phyloP scores from a whole-genome alignment of 2,329 filamentous ascomycete species.

The Fusarium gaditjirri region DNA sequence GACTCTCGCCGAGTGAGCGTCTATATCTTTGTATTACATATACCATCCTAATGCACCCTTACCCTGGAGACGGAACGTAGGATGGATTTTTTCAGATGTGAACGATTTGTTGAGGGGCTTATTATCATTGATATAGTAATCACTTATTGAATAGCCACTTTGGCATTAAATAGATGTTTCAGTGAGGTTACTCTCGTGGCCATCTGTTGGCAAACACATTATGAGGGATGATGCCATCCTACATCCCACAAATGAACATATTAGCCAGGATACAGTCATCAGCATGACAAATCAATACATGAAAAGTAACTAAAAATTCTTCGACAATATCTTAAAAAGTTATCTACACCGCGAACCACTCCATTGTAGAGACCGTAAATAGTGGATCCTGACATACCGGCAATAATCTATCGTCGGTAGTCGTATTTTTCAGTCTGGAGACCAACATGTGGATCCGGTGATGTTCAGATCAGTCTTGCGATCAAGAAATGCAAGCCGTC shows the following conservation, averaged over 20 bases:
- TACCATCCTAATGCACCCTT: not conserved
- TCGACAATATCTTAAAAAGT: not conserved
- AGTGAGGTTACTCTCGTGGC: not conserved
- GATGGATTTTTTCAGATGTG: not conserved
- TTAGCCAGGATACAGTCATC: not conserved
- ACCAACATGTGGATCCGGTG: conserved; percentile 2
- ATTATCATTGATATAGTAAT: not conserved
- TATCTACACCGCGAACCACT: not conserved
- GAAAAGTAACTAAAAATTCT: not conserved
- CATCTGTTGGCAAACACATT: not conserved
- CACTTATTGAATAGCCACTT: not conserved
- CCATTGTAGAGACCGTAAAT: not conserved
- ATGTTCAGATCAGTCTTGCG: conserved; percentile 5
- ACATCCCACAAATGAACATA: too few species aligned
- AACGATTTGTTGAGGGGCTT: not conserved
- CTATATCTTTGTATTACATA: not conserved
- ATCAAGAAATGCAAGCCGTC: conserved; percentile 7
- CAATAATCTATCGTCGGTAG: not conserved
- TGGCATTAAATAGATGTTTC: not conserved
- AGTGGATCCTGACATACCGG: not conserved
- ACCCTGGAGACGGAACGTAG: not conserved
- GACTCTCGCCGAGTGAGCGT: not conserved
- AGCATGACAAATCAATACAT: not conserved
- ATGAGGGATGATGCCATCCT: not conserved
- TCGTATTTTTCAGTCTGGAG: not conserved